Percentiles rank a stretch among this genome's conserved stretches.
phyloP scores from a whole-genome alignment of 2,329 filamentous ascomycete species.

The Colletotrichum liriopes region DNA sequence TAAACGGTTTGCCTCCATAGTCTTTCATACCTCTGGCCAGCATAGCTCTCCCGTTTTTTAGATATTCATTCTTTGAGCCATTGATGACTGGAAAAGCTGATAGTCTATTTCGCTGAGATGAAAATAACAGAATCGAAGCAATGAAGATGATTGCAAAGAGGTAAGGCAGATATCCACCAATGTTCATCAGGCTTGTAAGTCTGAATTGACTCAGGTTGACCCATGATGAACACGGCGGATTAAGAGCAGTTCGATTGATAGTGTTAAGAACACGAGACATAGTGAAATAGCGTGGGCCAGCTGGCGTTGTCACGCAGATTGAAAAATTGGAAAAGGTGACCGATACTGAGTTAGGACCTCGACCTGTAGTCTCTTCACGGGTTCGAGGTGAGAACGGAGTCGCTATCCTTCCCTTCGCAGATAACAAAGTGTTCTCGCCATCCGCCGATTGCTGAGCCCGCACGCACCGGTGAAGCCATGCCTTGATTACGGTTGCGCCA shows the following conservation, averaged over 20 bases:
- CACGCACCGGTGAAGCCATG: background rate
- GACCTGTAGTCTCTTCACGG: no score
- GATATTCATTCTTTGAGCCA: slow-evolving; percentile 28
- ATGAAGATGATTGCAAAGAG: slow-evolving; percentile 17
- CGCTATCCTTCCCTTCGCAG: no score
- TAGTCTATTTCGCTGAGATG: slow-evolving; percentile 1
- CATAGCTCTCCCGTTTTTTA: slow-evolving; percentile 12
- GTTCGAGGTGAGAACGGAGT: no score
- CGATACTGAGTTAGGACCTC: background rate
- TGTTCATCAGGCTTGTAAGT: slow-evolving; percentile 4
- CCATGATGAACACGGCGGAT: slow-evolving; percentile 22
- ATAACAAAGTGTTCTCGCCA: no score
- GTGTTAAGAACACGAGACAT: slow-evolving; percentile 25
- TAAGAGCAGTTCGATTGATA: slow-evolving; percentile 12
- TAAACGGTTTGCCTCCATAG: slow-evolving; percentile 17
- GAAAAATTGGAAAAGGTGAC: no score
- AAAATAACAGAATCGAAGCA: slow-evolving; percentile 8
- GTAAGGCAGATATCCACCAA: slow-evolving; percentile 2
- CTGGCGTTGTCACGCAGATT: background rate
- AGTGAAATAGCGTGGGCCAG: background rate
- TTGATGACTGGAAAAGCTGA: slow-evolving; percentile 23
- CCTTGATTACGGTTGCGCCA: no score
- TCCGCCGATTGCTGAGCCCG: no score
- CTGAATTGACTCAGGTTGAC: slow-evolving; percentile 7
- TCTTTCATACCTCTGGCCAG: slow-evolving; percentile 11